Percentiles rank a stretch among this genome's conserved stretches.
Conservation (phyloP, 2,329 filamentous ascomycete species). For the Lojkania enalia region DNA sequence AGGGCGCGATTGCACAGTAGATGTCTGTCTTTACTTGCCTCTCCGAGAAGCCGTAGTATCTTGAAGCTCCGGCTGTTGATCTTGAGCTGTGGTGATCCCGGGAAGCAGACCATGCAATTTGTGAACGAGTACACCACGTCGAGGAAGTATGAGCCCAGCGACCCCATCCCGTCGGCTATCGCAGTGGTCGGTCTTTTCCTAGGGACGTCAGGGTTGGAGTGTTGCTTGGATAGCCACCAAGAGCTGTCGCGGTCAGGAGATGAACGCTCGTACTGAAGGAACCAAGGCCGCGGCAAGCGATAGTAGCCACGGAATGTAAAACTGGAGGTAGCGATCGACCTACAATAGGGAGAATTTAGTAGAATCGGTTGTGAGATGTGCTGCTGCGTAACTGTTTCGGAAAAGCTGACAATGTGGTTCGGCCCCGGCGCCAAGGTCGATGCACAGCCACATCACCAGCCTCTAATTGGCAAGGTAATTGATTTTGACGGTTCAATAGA, state of each 20-base stretch:
- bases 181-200: slow-evolving; percentile 1
- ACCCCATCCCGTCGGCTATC: slow-evolving; percentile 32
- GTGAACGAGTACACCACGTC: slow-evolving; percentile 90
- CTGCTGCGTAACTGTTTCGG: slow-evolving; percentile 17
- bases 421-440: too few relatives aligned
- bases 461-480: too few relatives aligned
- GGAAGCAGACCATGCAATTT: slow-evolving; percentile 96
- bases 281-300: neutral
- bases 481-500: too few relatives aligned
- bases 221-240: slow-evolving; percentile 7
- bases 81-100: slow-evolving; percentile 88
- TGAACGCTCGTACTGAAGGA: neutral
- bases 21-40: slow-evolving; percentile 71
- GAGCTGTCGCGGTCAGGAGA: slow-evolving; percentile 7
- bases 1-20: too few relatives aligned
- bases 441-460: too few relatives aligned
- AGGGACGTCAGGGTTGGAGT: neutral
- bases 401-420: slow-evolving; percentile 28
- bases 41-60: slow-evolving; percentile 88
- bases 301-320: neutral
- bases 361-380: slow-evolving; percentile 22
- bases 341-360: too few relatives aligned
- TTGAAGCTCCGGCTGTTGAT: slow-evolving; percentile 96
- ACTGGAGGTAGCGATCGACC: neutral
- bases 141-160: slow-evolving; percentile 65